These are phyloP conservation scores for Coemansia aciculifera DNA, from an alignment of 192 early-diverging fungal species.

Conservation along the genomic window DNA sequence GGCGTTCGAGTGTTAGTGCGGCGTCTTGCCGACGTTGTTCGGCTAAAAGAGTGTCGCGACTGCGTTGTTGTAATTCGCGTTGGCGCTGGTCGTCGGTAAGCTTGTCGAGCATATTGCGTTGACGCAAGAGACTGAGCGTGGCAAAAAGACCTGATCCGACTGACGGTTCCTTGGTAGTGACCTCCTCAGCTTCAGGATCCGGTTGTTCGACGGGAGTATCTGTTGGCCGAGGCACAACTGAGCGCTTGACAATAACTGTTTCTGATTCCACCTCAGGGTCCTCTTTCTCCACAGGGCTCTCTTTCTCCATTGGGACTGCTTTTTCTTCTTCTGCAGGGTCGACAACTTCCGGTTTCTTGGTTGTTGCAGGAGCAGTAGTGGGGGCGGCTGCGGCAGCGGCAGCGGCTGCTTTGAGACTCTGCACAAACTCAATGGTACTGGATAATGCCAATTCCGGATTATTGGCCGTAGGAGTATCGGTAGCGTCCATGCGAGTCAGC, in stretches of 20 bases:
- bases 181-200: neutral
- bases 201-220: neutral
- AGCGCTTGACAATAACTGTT: slow-evolving; percentile 11
- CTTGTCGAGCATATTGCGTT: slow-evolving; percentile 73
- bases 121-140: slow-evolving; percentile 75
- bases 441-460: slow-evolving; percentile 67
- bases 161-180: slow-evolving; percentile 63
- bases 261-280: slow-evolving; percentile 5
- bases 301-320: neutral
- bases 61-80: slow-evolving; percentile 57
- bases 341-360: neutral
- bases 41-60: slow-evolving; percentile 64
- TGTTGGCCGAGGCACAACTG: neutral
- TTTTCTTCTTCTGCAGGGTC: neutral
- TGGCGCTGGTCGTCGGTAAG: slow-evolving; percentile 67
- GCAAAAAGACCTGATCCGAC: slow-evolving; percentile 79
- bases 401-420: slow-evolving; percentile 48
- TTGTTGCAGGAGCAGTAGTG: neutral
- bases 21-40: slow-evolving; percentile 66
- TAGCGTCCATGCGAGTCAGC: slow-evolving; percentile 48
- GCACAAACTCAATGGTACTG: slow-evolving; percentile 88
- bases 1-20: slow-evolving; percentile 61
- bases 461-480: neutral
- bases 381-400: neutral
- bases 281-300: neutral